phyloP scores from a whole-genome alignment of 1,284 basidiomycete species.

The Leccinum glutinopallens region DNA sequence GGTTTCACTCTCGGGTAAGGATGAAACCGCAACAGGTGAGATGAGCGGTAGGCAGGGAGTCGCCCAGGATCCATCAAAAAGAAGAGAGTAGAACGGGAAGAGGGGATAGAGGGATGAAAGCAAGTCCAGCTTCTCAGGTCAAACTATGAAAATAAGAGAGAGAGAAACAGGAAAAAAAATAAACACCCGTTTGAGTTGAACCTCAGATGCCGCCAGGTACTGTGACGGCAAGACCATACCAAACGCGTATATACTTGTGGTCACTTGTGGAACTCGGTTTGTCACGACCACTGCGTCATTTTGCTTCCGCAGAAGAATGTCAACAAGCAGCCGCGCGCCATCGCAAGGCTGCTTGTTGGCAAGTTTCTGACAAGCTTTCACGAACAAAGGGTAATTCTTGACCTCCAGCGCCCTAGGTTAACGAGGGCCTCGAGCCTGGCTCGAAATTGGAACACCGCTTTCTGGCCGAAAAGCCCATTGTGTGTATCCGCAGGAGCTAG shows the following conservation, averaged over 20 bases:
- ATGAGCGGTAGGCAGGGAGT: conserved; percentile 35
- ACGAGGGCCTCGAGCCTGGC: conserved; percentile 7
- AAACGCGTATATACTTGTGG: conserved; percentile 22
- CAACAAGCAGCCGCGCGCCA: conserved; percentile 5
- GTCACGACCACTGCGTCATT: conserved; percentile 19
- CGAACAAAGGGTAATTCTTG: conserved; percentile 13
- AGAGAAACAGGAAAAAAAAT: conserved; percentile 1
- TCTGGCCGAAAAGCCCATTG: background rate
- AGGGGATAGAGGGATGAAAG: background rate
- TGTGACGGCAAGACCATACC: conserved; percentile 34
- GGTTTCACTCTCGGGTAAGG: conserved; percentile 32
- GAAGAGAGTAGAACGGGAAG: conserved; percentile 1
- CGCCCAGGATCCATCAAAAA: conserved; percentile 25
- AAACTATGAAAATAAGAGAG: conserved; percentile 7
- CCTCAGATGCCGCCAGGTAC: conserved; percentile 26
- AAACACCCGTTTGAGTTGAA: conserved; percentile 21
- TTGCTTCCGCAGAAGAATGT: conserved; percentile 24
- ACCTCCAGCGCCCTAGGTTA: conserved; percentile 1
- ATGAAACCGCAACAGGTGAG: conserved; percentile 33
- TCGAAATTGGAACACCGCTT: conserved; percentile 18
- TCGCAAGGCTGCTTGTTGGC: conserved; percentile 2
- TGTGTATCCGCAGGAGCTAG: background rate
- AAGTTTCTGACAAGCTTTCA: conserved; percentile 2
- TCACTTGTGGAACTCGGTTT: conserved; percentile 22
- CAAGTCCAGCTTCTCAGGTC: conserved; percentile 6